Evolutionary conservation across 208 protist species (phyloP).

Genomic region (Phytomonas sp.): DNA sequence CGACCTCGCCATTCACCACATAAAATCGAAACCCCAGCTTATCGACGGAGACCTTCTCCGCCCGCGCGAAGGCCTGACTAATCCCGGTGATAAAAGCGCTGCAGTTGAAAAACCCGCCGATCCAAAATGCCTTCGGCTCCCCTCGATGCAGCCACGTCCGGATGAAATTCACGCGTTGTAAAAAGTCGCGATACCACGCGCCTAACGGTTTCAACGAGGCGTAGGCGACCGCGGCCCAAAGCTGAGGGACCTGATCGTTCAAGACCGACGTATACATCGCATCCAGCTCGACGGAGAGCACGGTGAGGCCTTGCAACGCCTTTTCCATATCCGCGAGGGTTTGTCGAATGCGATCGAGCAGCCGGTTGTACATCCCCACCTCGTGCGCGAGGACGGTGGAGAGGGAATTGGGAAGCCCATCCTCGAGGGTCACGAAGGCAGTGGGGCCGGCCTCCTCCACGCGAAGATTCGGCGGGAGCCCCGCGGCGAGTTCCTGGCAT

Average conservation of each 20-base stretch:
- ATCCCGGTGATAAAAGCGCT: conserved; percentile 98
- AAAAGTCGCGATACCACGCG: conserved; percentile 95
- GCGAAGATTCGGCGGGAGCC: conserved; percentile 53
- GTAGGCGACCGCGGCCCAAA: conserved; percentile 92
- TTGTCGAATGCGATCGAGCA: conserved; percentile 85
- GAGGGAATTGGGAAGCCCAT: conserved; percentile 93
- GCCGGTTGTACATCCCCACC: conserved; percentile 94
- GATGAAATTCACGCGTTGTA: conserved; percentile 91
- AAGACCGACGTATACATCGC: conserved; percentile 94
- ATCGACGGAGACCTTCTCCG: conserved; percentile 95
- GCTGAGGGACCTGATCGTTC: conserved; percentile 90
- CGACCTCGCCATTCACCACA: conserved; percentile 51
- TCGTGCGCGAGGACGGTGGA: conserved; percentile 95
- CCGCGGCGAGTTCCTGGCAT: conserved; percentile 84
- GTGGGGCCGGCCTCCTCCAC: conserved; percentile 78
- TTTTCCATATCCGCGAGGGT: conserved; percentile 90
- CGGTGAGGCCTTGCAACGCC: conserved; percentile 94
- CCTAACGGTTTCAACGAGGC: conserved; percentile 96
- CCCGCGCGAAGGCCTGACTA: conserved; percentile 93
- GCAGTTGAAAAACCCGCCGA: conserved; percentile 97
- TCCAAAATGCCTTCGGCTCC: conserved; percentile 91
- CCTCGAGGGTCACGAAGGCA: conserved; percentile 87
- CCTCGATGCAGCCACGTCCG: conserved; percentile 91
- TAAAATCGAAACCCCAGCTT: conserved; percentile 91
- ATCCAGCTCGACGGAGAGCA: conserved; percentile 94